phyloP scores from a whole-genome alignment of 768 basidiomycete species.

The Tremella mesenterica region DNA sequence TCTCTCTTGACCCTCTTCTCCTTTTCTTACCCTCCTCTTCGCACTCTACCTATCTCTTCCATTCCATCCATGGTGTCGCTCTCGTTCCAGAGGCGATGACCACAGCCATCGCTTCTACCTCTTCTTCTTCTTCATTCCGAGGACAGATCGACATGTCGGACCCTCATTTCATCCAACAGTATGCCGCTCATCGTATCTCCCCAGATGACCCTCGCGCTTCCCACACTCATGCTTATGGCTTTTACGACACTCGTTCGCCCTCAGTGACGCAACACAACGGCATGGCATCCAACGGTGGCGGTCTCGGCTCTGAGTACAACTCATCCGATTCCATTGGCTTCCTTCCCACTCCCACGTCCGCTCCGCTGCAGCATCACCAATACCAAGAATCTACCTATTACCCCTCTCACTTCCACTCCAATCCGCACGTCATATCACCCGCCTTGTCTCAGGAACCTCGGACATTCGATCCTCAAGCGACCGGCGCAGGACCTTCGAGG shows the following conservation, averaged over 20 bases:
- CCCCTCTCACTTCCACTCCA: not conserved
- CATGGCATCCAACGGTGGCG: too few relatives aligned
- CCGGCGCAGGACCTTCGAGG: not conserved
- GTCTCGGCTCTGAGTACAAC: not conserved
- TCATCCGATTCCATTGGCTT: not conserved
- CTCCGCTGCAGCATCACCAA: not conserved
- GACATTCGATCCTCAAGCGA: not conserved
- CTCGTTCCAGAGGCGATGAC: not conserved
- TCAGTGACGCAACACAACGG: too few relatives aligned
- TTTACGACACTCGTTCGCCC: too few relatives aligned
- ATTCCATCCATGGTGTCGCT: too few relatives aligned
- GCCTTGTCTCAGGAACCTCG: not conserved
- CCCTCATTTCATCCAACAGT: not conserved
- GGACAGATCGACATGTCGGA: not conserved
- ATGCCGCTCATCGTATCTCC: constrained; percentile 1
- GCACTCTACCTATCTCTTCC: too few relatives aligned
- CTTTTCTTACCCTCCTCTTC: too few relatives aligned
- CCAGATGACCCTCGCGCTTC: too few relatives aligned
- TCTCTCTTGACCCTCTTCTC: too few relatives aligned
- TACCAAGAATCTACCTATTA: not conserved
- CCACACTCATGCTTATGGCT: too few relatives aligned
- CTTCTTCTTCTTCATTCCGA: not conserved
- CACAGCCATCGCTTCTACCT: not conserved
- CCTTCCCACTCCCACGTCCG: not conserved
- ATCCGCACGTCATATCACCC: too few relatives aligned